Conservation (phyloP, 306 rosid species). For the Fragaria nilgerrensis region DNA sequence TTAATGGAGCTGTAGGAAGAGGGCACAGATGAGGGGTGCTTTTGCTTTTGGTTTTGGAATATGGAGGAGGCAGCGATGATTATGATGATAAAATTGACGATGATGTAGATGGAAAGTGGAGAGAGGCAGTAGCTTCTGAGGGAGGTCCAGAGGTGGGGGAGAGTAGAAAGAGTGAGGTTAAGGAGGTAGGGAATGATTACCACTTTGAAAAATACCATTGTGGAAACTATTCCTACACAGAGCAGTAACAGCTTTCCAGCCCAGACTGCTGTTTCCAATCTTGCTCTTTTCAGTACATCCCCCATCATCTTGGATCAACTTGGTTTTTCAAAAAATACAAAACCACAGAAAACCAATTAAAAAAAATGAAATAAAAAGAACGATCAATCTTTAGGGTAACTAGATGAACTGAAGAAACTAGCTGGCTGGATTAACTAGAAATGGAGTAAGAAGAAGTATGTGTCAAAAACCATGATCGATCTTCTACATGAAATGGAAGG, state of each 20-base stretch:
- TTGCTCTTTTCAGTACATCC: slow-evolving; percentile 12
- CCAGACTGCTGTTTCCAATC: slow-evolving; percentile 55
- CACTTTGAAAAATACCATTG: slow-evolving; percentile 51
- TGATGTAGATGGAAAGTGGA: slow-evolving; percentile 52
- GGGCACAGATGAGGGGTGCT: slow-evolving; percentile 11
- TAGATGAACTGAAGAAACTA: background rate
- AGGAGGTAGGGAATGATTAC: slow-evolving; percentile 52
- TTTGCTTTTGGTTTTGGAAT: slow-evolving; percentile 32
- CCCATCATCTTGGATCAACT: slow-evolving; percentile 4
- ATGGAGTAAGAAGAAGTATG: background rate
- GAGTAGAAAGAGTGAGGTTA: slow-evolving; percentile 47
- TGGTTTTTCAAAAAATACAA: background rate
- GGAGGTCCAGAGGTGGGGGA: slow-evolving; percentile 58
- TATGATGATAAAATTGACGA: slow-evolving; percentile 74
- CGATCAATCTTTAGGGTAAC: background rate
- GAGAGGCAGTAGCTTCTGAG: slow-evolving; percentile 48
- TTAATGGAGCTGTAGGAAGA: background rate
- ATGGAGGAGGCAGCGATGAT: slow-evolving; percentile 59
- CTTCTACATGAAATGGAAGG: background rate
- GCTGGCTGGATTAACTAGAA: background rate
- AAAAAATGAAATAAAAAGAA: background rate
- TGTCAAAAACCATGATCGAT: slow-evolving; percentile 4
- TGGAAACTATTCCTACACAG: slow-evolving; percentile 49
- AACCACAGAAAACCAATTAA: background rate
- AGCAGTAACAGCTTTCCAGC: slow-evolving; percentile 49